Evolutionary conservation across 495 filamentous ascomycete species (phyloP), one percentile per base, ranked within the genome.

Genomic region (Penicillium robsamsonii): DNA sequence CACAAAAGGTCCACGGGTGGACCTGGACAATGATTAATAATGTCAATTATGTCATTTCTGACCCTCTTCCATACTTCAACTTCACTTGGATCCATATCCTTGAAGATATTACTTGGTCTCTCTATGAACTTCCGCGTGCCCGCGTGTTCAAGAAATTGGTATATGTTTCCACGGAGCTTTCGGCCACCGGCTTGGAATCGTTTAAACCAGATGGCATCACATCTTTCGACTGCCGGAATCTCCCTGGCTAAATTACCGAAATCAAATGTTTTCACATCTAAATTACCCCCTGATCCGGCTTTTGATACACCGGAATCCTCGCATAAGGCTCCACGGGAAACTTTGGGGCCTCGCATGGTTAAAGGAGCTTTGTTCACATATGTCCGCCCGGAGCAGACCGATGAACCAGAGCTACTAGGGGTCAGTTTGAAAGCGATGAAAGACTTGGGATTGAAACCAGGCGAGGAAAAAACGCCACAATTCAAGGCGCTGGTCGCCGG

Each of bases 321-420:
- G 5, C 88, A 95, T 67, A 81, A 85, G 48, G 90, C 92, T 2
- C 87, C 89, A 2, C 84, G 92, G 59, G 76, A 86, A 37, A 72
- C 85, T 15, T 83, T 97, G 40, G 85, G 86, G 1, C 92, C 94
- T 6, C 87, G 92, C 22, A 79, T 89, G 68, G 94, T 98, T 45
- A 90, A 89, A 63, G 82, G 82, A 17, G 95, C 95, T 9, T 67
- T 95, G 31, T 97, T 90, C 72, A 96, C 91, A 30, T 97, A 85
- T 77, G 91, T 98, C 41, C 84, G 90, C 8, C 94, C 94, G 0
- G 87, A 92, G 64, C 66, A 68, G 18, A 76, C 79, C 25, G 78
- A 88, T 50, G 80, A 85, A 9, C 81, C 90, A 1, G 89, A 97
- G 64, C 75, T 98, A 15, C 80, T 97, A 8, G 85, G 85, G 2